A percentile compares a stretch with the other conserved stretches of the same genome.
These are phyloP conservation scores for Cladosporium cucumerinum DNA, from an alignment of 2,329 filamentous ascomycete species.

Conservation along the genomic window DNA sequence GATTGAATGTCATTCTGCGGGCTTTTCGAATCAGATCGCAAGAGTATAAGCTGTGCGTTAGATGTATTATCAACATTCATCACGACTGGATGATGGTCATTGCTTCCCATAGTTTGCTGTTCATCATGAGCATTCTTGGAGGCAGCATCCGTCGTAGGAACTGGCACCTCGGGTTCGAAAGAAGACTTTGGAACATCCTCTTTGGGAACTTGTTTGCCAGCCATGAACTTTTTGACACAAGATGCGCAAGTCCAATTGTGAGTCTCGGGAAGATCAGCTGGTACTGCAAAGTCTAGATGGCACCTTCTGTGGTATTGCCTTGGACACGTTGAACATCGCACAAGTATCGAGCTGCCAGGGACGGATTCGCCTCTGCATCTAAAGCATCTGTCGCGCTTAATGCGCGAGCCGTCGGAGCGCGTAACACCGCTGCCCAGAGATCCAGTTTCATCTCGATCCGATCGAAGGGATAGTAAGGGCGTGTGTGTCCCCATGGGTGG, in stretches of 20 bases:
- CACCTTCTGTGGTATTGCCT: slow-evolving; percentile 38
- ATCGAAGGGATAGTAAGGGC: neutral
- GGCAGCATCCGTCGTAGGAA: neutral
- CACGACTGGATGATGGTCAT: neutral
- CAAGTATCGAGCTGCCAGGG: slow-evolving; percentile 29
- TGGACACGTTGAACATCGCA: slow-evolving; percentile 34
- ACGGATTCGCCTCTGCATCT: slow-evolving; percentile 31
- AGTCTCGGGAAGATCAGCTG: neutral
- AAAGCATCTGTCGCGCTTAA: slow-evolving; percentile 27
- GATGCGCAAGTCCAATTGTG: slow-evolving; percentile 28
- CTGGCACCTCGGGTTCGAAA: too few relatives aligned
- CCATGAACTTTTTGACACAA: slow-evolving; percentile 24
- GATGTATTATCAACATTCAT: neutral
- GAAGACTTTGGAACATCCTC: neutral
- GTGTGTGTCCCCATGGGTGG: neutral
- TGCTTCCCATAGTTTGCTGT: too few relatives aligned
- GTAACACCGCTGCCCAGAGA: slow-evolving; percentile 6
- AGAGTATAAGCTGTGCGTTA: neutral
- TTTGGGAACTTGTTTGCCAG: neutral
- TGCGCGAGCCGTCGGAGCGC: neutral
- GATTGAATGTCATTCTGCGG: neutral
- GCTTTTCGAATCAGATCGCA: neutral
- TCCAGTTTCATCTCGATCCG: slow-evolving; percentile 5
- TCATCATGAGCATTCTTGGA: neutral
- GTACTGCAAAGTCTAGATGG: slow-evolving; percentile 23